Evolutionary conservation across 2,329 filamentous ascomycete genomes (phyloP), one percentile per base, ranked within the genome.

Genomic region (Penicillium sp.): DNA sequence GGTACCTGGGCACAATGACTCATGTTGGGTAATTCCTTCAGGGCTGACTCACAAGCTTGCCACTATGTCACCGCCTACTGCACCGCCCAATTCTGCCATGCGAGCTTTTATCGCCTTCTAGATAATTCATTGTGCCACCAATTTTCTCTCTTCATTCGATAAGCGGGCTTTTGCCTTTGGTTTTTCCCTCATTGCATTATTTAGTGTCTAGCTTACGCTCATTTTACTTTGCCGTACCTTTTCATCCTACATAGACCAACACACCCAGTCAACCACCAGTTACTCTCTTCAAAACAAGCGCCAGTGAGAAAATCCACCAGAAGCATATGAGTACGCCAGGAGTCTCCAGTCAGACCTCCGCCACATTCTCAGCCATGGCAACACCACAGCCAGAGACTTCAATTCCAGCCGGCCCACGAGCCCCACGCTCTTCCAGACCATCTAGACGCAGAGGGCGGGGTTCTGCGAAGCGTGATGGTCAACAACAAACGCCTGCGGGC

Each of bases 391-490:
- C 54, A 41, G 54, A 53, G 2, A 23, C 48, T 29, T 44, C 40
- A 25, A 33, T 39, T 8, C 40, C 54, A 21, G 15, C 33, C 15
- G 54, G 41, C 6, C 21, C 54, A 36, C 41, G 48, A 27, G 49
- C 61, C 40, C 53, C 67, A 49, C 68, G 64, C 23, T 46, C 54
- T 45, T 60, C 66, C 6, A 65, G 59, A 33, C 38, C 58, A 15
- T 48, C 53, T 19, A 56, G 68, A 61, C 69, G 70, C 40, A 64
- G 68, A 63, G 65, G 66, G 44, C 63, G 67, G 57, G 70, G 68
- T 44, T 66, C 68, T 58, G 64, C 65, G 39, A 64, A 64, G 27
- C 66, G 66, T 34, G 61, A 65, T 41, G 54, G 58, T 19, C 61
- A 57, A 52, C 68, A 62, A 61, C 66, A 63, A 23, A 55, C 53